Base-by-base conservation (phyloP, 371 early-diverging fungal species). In the Mucor indicus region DNA sequence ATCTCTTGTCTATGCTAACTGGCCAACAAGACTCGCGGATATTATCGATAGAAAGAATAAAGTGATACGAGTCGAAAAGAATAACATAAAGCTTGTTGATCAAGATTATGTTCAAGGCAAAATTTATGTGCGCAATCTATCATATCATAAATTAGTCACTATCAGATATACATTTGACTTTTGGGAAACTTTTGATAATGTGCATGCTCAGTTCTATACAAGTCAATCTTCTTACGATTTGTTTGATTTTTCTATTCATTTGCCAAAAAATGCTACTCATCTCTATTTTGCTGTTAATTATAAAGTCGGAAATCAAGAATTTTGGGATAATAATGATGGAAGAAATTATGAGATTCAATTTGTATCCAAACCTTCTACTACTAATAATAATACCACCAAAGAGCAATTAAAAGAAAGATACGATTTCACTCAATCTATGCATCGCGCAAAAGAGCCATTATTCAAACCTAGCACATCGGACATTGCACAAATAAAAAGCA, bases 121-220 rank as follows among this genome's bases (percentile, higher is more conserved):
- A 36, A 53, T 84, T 39, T 60, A 74, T 51, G 88, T 90, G 1
- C 81, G 81, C 50, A 90, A 90, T 57, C 43, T 90, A 24, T 85
- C 78, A 1, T 90, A 82, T 57, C 79, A 84, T 48, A 90, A 90
- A 60, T 38, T 56, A 6, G 82, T 90, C 9, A 46, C 61, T 4
- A 70, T 89, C 29, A 74, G 88, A 15, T 77, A 79, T 41, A 82
- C 88, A 5, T 67, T 58, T 24, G 84, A 90, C 57, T 70, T 62
- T 40, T 90, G 91, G 91, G 61, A 65, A 36, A 64, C 86, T 1
- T 43, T 61, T 11, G 39, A 61, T 6, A 50, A 61, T 32, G 24
- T 39, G 4, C 24, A 48, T 11, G 61, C 61, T 4, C 30, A 15
- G 4, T 61, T 42, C 30, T 23, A 53, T 15, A 44, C 51, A 33